phyloP scores from a whole-genome alignment of 306 rosid genomes.

The Prunus padus region DNA sequence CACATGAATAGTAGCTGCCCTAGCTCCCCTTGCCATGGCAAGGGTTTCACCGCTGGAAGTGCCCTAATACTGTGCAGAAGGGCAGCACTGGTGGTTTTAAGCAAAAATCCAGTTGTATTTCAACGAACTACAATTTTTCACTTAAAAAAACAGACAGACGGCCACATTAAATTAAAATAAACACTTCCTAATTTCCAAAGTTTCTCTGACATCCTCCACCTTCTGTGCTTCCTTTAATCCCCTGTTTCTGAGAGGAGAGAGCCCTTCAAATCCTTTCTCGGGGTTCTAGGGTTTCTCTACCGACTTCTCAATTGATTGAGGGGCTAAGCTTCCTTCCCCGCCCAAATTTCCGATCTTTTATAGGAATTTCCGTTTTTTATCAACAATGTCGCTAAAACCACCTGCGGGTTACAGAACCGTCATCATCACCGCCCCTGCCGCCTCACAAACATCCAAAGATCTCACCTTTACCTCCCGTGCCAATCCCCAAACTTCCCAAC shows the following conservation, averaged over 20 bases:
- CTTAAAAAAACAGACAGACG: neutral
- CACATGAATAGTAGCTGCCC: too few species aligned
- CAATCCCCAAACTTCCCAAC: slow-evolving; percentile 14
- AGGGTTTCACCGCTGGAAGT: too few species aligned
- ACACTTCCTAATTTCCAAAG: neutral
- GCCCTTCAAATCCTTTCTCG: too few species aligned
- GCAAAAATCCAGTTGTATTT: neutral
- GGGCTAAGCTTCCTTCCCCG: neutral
- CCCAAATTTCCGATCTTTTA: neutral
- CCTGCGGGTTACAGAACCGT: slow-evolving; percentile 29
- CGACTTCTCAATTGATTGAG: neutral
- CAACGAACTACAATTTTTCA: neutral
- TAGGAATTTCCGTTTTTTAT: neutral
- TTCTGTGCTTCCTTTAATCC: too few species aligned
- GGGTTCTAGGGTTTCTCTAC: neutral
- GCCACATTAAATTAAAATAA: neutral
- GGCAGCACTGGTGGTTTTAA: neutral
- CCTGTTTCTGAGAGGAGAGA: too few species aligned
- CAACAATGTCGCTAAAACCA: slow-evolving; percentile 25
- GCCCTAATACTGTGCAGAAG: too few species aligned
- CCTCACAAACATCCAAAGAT: slow-evolving; percentile 5
- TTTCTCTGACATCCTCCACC: neutral
- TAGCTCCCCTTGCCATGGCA: too few species aligned
- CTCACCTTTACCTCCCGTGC: slow-evolving; percentile 34
- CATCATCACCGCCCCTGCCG: slow-evolving; percentile 4